Percentiles rank a stretch among this genome's conserved stretches.
Evolutionary conservation across 306 rosid species (phyloP).

Genomic region (Potentilla sterilis): DNA sequence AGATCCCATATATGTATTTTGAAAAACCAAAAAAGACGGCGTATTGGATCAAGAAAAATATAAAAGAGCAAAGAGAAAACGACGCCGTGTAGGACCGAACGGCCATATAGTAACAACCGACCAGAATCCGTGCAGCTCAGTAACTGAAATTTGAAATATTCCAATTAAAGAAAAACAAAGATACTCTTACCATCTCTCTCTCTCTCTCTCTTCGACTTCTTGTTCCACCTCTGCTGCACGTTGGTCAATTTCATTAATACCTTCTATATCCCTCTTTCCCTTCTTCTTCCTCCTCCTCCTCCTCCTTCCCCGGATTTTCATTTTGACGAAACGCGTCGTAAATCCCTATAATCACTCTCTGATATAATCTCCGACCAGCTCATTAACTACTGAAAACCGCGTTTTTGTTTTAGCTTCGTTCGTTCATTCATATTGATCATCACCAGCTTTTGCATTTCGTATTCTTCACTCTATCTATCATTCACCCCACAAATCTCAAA

Average conservation of each 20-base stretch:
- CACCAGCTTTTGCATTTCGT: not conserved
- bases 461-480: not conserved
- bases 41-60: not conserved
- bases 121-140: constrained; percentile 8
- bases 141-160: constrained; percentile 11
- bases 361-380: not conserved
- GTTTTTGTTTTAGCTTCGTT: not conserved
- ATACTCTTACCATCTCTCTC: not conserved
- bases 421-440: not conserved
- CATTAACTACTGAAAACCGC: constrained; percentile 2
- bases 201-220: not conserved
- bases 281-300: not conserved
- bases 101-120: constrained; percentile 6
- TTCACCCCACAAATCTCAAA: too few relatives aligned
- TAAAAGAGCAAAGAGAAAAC: not conserved
- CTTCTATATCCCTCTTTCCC: not conserved
- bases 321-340: not conserved
- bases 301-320: not conserved
- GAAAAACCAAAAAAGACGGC: not conserved
- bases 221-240: constrained; percentile 22
- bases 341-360: not conserved
- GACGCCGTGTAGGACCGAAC: not conserved
- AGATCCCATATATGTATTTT: not conserved
- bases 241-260: constrained; percentile 16
- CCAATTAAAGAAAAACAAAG: not conserved